Percentiles rank a stretch among this genome's conserved stretches.
phyloP scores from a whole-genome alignment of 192 early-diverging fungal genomes.

The Entomortierella beljakovae region DNA sequence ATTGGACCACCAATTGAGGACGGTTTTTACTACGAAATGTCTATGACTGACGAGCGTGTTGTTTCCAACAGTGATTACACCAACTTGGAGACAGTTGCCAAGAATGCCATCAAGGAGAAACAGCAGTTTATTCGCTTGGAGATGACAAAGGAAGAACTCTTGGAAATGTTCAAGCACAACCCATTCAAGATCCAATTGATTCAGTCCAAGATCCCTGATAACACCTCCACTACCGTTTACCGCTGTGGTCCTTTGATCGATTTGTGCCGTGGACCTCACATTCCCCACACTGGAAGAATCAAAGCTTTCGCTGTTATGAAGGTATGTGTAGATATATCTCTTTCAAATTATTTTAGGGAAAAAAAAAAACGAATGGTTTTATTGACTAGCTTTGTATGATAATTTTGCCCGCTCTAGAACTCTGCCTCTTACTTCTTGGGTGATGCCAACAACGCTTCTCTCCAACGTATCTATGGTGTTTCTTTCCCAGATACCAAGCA shows the following conservation, averaged over 20 bases:
- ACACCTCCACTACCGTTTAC: conserved; percentile 96
- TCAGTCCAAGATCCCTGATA: conserved; percentile 90
- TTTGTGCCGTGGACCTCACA: conserved; percentile 95
- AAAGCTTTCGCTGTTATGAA: conserved; percentile 94
- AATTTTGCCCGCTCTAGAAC: conserved; percentile 66
- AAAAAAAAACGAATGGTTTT: too few relatives aligned
- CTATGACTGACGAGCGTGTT: conserved; percentile 73
- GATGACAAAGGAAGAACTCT: conserved; percentile 87
- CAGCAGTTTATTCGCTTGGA: conserved; percentile 93
- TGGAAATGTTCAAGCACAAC: conserved; percentile 99
- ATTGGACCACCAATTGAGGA: conserved; percentile 95
- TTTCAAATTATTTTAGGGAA: too few relatives aligned
- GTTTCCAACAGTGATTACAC: conserved; percentile 90
- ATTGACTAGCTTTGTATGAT: too few relatives aligned
- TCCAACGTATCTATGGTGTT: conserved; percentile 98
- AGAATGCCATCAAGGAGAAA: conserved; percentile 93
- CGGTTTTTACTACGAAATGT: conserved; percentile 98
- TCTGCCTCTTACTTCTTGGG: conserved; percentile 99
- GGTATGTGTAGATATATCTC: conserved; percentile 55
- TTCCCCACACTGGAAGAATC: conserved; percentile 94
- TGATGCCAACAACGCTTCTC: conserved; percentile 96
- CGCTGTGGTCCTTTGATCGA: conserved; percentile 98
- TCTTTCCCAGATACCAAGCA: conserved; percentile 99
- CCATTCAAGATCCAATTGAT: conserved; percentile 98
- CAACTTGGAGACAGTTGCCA: conserved; percentile 88